These are phyloP conservation scores for Ceratocystiopsis minuta DNA, from an alignment of 2,329 filamentous ascomycete species.

Conservation along the genomic window DNA sequence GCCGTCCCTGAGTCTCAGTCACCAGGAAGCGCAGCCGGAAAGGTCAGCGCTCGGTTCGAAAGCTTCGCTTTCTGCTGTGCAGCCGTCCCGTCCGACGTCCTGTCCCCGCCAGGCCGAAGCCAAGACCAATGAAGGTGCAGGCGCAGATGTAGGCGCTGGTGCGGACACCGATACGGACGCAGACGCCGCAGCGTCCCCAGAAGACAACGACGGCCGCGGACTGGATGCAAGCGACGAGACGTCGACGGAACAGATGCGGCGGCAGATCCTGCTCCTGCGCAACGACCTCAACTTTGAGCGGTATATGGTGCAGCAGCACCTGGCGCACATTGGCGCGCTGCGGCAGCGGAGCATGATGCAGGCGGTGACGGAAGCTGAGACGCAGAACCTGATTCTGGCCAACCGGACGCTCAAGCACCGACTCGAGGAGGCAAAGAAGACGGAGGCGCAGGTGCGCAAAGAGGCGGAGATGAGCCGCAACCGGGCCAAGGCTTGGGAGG, in stretches of 20 bases:
- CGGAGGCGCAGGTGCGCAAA: constrained; percentile 50
- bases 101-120: no score
- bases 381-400: constrained; percentile 60
- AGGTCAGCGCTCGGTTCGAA: constrained; percentile 5
- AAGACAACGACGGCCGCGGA: neutral
- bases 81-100: neutral
- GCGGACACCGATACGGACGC: no score
- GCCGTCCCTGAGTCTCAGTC: constrained; percentile 31
- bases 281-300: constrained; percentile 73
- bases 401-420: constrained; percentile 58
- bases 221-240: neutral
- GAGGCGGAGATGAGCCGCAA: constrained; percentile 55
- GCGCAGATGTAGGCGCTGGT: no score
- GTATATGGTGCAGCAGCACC: constrained; percentile 69
- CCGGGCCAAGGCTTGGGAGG: constrained; percentile 63
- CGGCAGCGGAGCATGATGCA: constrained; percentile 58
- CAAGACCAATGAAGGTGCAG: no score
- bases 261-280: constrained; percentile 56
- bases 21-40: constrained; percentile 28
- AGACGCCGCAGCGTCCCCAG: no score
- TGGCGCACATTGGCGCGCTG: constrained; percentile 63
- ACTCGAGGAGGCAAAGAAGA: constrained; percentile 53
- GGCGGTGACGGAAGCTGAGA: constrained; percentile 64
- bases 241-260: constrained; percentile 36
- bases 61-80: neutral